A percentile compares a stretch with the other conserved stretches of the same genome.
Evolutionary conservation across 345 rosid genomes (phyloP).

Genomic region (sweet orange (Citrus sinensis)): DVS_A1.0 CM039163.1:50676001-50676500

Average conservation of each 20-base stretch:
- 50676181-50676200: neutral
- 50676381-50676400: constrained; percentile 12
- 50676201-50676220: neutral
- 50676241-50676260: constrained; percentile 46
- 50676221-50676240: neutral
- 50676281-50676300: constrained; percentile 70
- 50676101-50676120: neutral
- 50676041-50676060: neutral
- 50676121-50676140: neutral
- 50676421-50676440: neutral
- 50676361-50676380: neutral
- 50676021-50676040: neutral
- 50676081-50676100: neutral
- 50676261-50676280: constrained; percentile 70
- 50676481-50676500: neutral
- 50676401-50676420: neutral
- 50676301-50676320: constrained; percentile 75
- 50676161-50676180: neutral
- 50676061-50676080: neutral
- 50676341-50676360: constrained; percentile 58
- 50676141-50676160: neutral
- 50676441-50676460: neutral
- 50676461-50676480: neutral
- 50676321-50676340: constrained; percentile 60
- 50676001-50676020: neutral